Percentiles rank a stretch among this genome's conserved stretches.
Evolutionary conservation across 2,329 filamentous ascomycete genomes (phyloP).

Genomic region (Aspergillus glaucus): DNA sequence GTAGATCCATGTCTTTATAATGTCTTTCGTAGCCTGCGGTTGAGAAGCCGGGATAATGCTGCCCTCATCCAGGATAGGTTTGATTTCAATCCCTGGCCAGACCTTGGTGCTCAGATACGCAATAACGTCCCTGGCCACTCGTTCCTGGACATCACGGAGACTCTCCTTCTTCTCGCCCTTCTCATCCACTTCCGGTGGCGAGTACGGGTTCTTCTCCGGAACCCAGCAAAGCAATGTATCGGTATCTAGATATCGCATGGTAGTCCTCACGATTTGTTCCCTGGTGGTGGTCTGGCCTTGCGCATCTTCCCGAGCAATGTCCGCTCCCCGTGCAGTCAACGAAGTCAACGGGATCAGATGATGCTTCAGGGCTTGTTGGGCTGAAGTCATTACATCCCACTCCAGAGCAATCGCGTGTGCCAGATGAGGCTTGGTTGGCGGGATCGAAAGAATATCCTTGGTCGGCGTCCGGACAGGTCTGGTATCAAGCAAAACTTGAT

Average conservation of each 20-base stretch:
- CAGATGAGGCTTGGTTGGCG: slow-evolving; percentile 69
- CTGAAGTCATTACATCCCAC: slow-evolving; percentile 80
- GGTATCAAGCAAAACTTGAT: slow-evolving; percentile 67
- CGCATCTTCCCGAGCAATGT: slow-evolving; percentile 66
- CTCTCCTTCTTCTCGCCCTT: slow-evolving; percentile 48
- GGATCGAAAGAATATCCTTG: slow-evolving; percentile 68
- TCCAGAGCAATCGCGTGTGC: slow-evolving; percentile 82
- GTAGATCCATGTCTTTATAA: slow-evolving; percentile 71
- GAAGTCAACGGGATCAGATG: slow-evolving; percentile 90
- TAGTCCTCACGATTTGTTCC: slow-evolving; percentile 56
- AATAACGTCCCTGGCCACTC: slow-evolving; percentile 64
- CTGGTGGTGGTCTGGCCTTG: slow-evolving; percentile 50
- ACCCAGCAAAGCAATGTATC: slow-evolving; percentile 92
- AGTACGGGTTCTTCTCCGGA: slow-evolving; percentile 48
- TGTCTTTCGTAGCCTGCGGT: slow-evolving; percentile 64
- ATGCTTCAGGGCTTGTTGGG: slow-evolving; percentile 75
- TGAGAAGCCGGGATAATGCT: slow-evolving; percentile 73
- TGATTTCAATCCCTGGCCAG: slow-evolving; percentile 77
- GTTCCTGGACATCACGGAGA: slow-evolving; percentile 66
- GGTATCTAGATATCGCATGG: slow-evolving; percentile 83
- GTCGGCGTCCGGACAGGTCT: slow-evolving; percentile 70
- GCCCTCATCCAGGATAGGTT: slow-evolving; percentile 71
- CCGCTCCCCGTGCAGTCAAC: slow-evolving; percentile 72
- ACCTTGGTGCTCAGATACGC: slow-evolving; percentile 63
- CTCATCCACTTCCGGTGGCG: slow-evolving; percentile 44